These are phyloP conservation scores for Solanum hybrid DNA, from an alignment of 305 asterid genomes.

Conservation along the genomic window DNA sequence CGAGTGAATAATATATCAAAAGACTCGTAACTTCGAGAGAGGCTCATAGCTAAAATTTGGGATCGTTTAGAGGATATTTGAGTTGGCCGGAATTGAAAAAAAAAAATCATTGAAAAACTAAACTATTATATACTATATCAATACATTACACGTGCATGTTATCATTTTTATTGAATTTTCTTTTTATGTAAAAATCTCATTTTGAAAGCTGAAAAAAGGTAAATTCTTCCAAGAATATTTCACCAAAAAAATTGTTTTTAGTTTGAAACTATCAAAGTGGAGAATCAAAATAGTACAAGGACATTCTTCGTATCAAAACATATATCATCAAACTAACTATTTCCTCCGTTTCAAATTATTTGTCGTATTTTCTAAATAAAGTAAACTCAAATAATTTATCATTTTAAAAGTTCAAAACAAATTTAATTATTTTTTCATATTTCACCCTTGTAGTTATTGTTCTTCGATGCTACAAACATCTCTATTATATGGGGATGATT, in stretches of 20 bases:
- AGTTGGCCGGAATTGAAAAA: fast-evolving
- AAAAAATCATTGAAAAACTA: neutral
- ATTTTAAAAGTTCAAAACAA: neutral
- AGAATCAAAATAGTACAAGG: neutral
- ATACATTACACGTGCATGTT: neutral
- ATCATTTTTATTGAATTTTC: neutral
- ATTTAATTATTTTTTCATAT: neutral
- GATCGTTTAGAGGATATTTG: neutral
- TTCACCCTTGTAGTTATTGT: neutral
- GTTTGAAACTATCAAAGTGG: neutral
- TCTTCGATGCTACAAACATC: neutral
- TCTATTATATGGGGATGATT: neutral
- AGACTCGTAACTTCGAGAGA: neutral
- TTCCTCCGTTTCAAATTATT: fast-evolving
- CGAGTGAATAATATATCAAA: neutral
- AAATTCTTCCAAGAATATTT: neutral
- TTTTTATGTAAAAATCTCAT: neutral
- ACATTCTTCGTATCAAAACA: neutral
- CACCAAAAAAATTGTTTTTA: neutral
- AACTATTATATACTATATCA: neutral
- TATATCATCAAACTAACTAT: neutral
- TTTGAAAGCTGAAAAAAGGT: neutral
- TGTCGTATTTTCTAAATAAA: neutral
- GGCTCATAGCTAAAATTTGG: neutral
- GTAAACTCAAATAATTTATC: neutral